phyloP scores from a whole-genome alignment of 2,329 filamentous ascomycete species.

The Fusarium ambrosium region DNA sequence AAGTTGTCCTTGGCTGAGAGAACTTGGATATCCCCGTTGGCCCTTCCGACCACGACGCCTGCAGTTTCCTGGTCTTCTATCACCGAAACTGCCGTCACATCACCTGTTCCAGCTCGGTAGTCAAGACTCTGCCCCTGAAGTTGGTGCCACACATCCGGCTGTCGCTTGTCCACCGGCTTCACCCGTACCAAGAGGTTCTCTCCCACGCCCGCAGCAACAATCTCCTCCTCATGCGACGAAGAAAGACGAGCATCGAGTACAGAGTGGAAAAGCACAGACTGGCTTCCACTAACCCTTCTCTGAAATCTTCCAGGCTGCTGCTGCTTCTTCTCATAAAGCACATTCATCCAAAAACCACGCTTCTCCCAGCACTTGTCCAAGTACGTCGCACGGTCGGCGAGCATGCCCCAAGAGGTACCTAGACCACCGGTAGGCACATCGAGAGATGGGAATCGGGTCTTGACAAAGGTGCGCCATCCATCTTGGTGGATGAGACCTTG shows the following conservation, averaged over 20 bases:
- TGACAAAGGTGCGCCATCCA: constrained; percentile 66
- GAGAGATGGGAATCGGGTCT: constrained; percentile 59
- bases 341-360: constrained; percentile 56
- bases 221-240: constrained; percentile 56
- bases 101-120: constrained; percentile 61
- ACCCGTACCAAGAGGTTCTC: constrained; percentile 63
- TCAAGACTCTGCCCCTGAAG: constrained; percentile 56
- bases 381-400: constrained; percentile 63
- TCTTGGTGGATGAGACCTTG: constrained; percentile 55
- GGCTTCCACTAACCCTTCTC: constrained; percentile 39
- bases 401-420: constrained; percentile 51
- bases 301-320: constrained; percentile 28
- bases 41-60: constrained; percentile 61
- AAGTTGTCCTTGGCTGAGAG: constrained; percentile 55
- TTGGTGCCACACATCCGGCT: constrained; percentile 52
- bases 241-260: constrained; percentile 61
- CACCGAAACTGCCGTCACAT: constrained; percentile 63
- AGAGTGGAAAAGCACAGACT: constrained; percentile 60
- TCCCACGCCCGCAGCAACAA: constrained; percentile 65
- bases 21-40: constrained; percentile 63
- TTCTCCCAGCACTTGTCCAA: constrained; percentile 68
- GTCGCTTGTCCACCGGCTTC: constrained; percentile 47
- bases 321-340: constrained; percentile 41
- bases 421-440: constrained; percentile 46
- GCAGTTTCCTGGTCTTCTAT: constrained; percentile 52